These are phyloP conservation scores for Meira miltonrushii DNA, from an alignment of 1,284 basidiomycete species.

Conservation along the genomic window DNA sequence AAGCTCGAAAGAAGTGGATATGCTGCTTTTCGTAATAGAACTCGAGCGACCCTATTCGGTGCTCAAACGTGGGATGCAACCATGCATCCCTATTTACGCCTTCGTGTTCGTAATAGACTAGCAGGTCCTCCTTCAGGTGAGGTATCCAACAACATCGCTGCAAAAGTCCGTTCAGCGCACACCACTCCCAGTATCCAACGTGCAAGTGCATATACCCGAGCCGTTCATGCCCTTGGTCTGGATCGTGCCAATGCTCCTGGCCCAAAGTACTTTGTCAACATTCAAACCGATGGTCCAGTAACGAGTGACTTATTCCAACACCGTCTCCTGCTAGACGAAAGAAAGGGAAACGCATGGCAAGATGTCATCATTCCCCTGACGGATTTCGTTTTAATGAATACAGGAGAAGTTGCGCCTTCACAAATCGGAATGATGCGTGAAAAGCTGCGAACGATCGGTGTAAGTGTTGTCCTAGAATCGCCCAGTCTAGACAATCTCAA, in stretches of 20 bases:
- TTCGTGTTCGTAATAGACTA: slow-evolving; percentile 62
- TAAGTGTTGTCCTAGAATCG: slow-evolving; percentile 57
- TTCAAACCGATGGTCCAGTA: slow-evolving; percentile 70
- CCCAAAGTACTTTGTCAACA: slow-evolving; percentile 65
- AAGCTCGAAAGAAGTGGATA: slow-evolving; percentile 55
- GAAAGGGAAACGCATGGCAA: slow-evolving; percentile 70
- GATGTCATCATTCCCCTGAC: slow-evolving; percentile 75
- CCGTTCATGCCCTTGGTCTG: slow-evolving; percentile 34
- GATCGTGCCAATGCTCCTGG: slow-evolving; percentile 29
- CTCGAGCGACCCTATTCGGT: slow-evolving; percentile 67
- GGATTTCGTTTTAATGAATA: slow-evolving; percentile 76
- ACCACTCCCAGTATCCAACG: slow-evolving; percentile 5
- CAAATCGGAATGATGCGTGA: slow-evolving; percentile 71
- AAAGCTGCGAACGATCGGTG: slow-evolving; percentile 71
- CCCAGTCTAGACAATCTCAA: slow-evolving; percentile 24
- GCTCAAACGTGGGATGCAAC: slow-evolving; percentile 74
- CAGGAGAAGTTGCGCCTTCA: slow-evolving; percentile 64
- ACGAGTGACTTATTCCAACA: slow-evolving; percentile 78
- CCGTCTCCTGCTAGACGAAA: slow-evolving; percentile 68
- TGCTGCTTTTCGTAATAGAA: slow-evolving; percentile 74
- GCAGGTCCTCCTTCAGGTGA: slow-evolving; percentile 12
- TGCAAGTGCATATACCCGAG: slow-evolving; percentile 13
- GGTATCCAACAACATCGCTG: background rate
- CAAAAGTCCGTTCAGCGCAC: background rate
- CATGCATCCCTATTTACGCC: slow-evolving; percentile 68